A percentile compares a stretch with the other conserved stretches of the same genome.
phyloP scores from a whole-genome alignment of 2,329 filamentous ascomycete species.

The Triangularia setosa region DNA sequence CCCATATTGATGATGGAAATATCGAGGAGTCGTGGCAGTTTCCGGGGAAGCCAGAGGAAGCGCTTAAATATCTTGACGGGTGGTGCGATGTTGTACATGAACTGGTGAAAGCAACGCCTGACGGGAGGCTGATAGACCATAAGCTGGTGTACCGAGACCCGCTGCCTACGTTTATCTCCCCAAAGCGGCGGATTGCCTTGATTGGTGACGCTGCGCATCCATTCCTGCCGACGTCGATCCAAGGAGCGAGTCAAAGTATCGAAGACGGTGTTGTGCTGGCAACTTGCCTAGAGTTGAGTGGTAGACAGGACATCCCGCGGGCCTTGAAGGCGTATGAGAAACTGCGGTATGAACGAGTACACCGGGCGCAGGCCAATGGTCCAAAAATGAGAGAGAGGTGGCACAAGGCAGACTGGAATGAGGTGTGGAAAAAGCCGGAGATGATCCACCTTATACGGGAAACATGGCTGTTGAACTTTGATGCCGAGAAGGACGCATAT shows the following conservation, averaged over 20 bases:
- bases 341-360: constrained; percentile 31
- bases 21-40: constrained; percentile 46
- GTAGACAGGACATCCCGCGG: constrained; percentile 21
- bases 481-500: constrained; percentile 31
- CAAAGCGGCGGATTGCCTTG: constrained; percentile 33
- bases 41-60: constrained; percentile 40
- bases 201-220: constrained; percentile 41
- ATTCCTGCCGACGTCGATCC: constrained; percentile 38
- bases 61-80: constrained; percentile 38
- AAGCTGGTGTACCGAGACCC: constrained; percentile 31
- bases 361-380: constrained; percentile 32
- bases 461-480: constrained; percentile 31
- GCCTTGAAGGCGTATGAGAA: constrained; percentile 31
- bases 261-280: constrained; percentile 41
- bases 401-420: constrained; percentile 31
- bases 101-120: constrained; percentile 33
- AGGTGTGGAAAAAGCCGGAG: constrained; percentile 29
- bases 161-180: constrained; percentile 33
- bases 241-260: constrained; percentile 39
- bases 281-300: constrained; percentile 29
- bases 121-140: constrained; percentile 27
- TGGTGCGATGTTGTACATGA: constrained; percentile 41
- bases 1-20: constrained; percentile 42
- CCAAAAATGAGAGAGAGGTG: constrained; percentile 31
- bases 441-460: constrained; percentile 29